Percentiles rank a stretch among this genome's conserved stretches.
These are phyloP conservation scores for Magnaporthiopsis incrustans DNA, from an alignment of 2,329 filamentous ascomycete genomes.

Conservation along the genomic window DNA sequence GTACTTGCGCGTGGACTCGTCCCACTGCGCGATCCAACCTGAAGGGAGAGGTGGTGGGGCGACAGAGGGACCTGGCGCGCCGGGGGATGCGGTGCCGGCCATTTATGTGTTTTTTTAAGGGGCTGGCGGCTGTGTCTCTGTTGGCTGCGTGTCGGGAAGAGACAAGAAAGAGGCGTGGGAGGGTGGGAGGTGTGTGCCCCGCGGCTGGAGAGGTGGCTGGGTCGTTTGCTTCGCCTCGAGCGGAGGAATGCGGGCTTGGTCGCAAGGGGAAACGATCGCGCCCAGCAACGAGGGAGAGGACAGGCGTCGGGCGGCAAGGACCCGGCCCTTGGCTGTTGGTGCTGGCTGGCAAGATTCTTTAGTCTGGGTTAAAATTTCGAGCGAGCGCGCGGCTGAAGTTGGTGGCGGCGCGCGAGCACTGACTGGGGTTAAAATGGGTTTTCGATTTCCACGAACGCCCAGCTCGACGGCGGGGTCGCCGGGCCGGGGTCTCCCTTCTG, in stretches of 20 bases:
- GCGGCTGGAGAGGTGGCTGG: neutral
- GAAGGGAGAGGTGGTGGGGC: constrained; percentile 53
- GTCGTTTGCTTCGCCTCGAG: neutral
- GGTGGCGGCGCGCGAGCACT: neutral
- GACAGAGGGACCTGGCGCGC: constrained; percentile 50
- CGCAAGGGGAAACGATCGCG: neutral
- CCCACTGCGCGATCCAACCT: constrained; percentile 66
- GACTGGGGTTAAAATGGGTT: neutral
- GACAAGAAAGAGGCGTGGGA: neutral
- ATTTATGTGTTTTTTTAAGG: constrained; percentile 23
- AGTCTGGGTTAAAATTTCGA: neutral
- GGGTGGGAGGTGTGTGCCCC: neutral
- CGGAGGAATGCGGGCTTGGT: neutral
- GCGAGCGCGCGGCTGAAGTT: neutral
- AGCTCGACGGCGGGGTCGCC: neutral
- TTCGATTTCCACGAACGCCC: neutral
- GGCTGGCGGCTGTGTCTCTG: neutral
- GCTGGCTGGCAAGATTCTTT: neutral
- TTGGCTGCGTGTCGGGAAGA: neutral
- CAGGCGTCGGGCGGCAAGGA: neutral
- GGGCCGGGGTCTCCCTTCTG: neutral
- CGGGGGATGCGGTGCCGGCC: constrained; percentile 50
- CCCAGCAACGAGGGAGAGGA: neutral
- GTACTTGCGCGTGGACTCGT: constrained; percentile 55
- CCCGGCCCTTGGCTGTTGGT: neutral